Base-by-base conservation (phyloP, 2,329 filamentous ascomycete genomes). In the Aspergillus novoparasiticus region DNA sequence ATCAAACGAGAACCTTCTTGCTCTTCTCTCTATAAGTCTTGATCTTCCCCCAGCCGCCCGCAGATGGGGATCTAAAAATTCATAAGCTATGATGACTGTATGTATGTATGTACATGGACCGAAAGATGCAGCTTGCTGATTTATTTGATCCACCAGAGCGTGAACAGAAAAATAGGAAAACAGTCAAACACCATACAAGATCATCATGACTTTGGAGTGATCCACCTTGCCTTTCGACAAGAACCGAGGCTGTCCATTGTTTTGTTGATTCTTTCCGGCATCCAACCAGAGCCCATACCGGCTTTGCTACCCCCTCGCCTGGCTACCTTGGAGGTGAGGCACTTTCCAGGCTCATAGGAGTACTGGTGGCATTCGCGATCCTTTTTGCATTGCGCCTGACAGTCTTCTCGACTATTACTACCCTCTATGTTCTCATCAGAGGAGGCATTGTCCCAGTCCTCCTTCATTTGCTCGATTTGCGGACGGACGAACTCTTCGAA, bases 381-480 rank as follows among this genome's bases (percentile, higher is more conserved):
- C 3, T 41, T 19, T 3, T 12, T 6, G 19, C 58, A 60, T n/a
- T 39, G 58, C 12, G 34, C 32, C 19, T 53, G 12, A 8, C 57
- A 59, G 9, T 54, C 46, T 12, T 48, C 57, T 3, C n/a, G 23
- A 34, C 21, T 41, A 1, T 10, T 23, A 10, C 14, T 19, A 6
- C 19, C 46, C 2, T 39, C 34, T 9, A 28, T n/a, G 12, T n/a
- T 39, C 21, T 48, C 57, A 41, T 59, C 57, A 3, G 45, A 16
- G 9, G 57, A 51, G 9, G 11, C 30, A 16, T 59, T 59, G 16
- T 59, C 57, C 57, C 57, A 59, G 28, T 59, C 23, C 9, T 53
- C 16, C 21, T 45, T n/a, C 10, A 30, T 26, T 9, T 36, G 9
- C 6, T 14, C 16, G 46, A 59, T 11, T 19, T 41, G 30, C 14